Base-by-base conservation (phyloP, 495 filamentous ascomycete species). In the Parathielavia hyrcaniae region DNA sequence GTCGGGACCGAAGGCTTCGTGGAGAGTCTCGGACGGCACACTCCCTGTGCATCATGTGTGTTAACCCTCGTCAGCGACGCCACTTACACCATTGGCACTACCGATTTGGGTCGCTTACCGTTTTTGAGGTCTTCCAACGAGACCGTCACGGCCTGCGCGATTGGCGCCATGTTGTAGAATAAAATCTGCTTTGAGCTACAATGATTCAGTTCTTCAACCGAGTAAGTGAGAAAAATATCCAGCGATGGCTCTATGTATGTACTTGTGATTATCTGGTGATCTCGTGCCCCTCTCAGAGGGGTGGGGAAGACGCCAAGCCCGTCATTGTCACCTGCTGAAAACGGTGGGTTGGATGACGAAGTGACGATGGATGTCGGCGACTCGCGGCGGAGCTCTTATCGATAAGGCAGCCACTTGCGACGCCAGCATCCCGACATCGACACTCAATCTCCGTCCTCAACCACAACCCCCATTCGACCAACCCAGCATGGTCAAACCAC, bases 1-100 rank as follows among this genome's bases (percentile, higher is more conserved):
- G 4, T 85, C 81, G 1, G 93, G 90, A 3, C 93, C 93, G 67
- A 99, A 97, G 4, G 93, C 93, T 61, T 86, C 80, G 60, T 87
- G 86, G 13, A 99, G 79, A 0, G 81, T 81, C 22, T 84, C 79
- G 56, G 89, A 87, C 7, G 86, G 78, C 52, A 96, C 79, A 45
- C 81, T 80, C 23, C 87, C 90, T 64, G 43, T 57, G 6, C 35
- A 7, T 23, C 11, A 17, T 8, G 46, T 9, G 7, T 8, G 46
- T 9, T 3, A 20, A 19, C n/a, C 8, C 16, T 47, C 20, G 55
- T 61, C 32, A 55, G 44, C 58, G 26, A 64, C 59, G 55, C 40
- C 58, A 61, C 46, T 59, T 57, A 58, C 45, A 60, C 53, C 9
- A 57, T 35, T 38, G 38, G 41, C 50, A 38, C 8, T 23, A 23